Evolutionary conservation across 139 green algal genomes (phyloP), one percentile per base, ranked within the genome.

Genomic region (Picochlorum sp.): DNA sequence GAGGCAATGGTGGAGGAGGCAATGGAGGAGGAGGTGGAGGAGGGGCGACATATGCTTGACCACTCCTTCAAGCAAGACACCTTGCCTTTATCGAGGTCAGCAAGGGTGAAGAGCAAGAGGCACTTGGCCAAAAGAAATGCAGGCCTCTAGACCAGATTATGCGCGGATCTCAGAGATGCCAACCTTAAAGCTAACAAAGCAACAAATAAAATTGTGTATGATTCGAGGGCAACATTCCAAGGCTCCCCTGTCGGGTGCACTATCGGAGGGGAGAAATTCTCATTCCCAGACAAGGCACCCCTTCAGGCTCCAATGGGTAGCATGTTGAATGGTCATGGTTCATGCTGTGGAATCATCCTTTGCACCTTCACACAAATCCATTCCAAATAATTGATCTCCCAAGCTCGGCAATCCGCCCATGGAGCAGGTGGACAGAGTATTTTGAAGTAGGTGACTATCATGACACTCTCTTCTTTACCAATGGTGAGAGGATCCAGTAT

Each of bases 281-380:
- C 51, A 37, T 54, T 54, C 47, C 51, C 51, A 18, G 51, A 59
- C 23, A 20, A 20, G 13, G 26, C 13, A 15, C 51, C 51, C 11
- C 23, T 59, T 20, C 21, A 38, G 51, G 23, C 23, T 16, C 51
- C 51, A 18, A n/a, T 59, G 20, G 51, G 51, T 38, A 59, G 23
- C 21, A 34, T 4, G 51, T 59, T 30, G 51, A 59, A 32, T 59
- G 51, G 51, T n/a, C 13, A 1, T 38, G 20, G 20, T 34, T 38
- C 20, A 34, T 34, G 51, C 51, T 59, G 6, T 38, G 51, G 20
- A n/a, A 18, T 34, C 51, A 59, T 23, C 51, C 51, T n/a, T n/a
- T 59, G 20, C 51, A 59, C 23, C 20, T 59, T 32, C 51, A 59
- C 51, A 30, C 20, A 34, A 30, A 59, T n/a, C 51, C 51, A 59